phyloP scores from a whole-genome alignment of 2,329 filamentous ascomycete species.

The Sordariomycetes sp. region DNA sequence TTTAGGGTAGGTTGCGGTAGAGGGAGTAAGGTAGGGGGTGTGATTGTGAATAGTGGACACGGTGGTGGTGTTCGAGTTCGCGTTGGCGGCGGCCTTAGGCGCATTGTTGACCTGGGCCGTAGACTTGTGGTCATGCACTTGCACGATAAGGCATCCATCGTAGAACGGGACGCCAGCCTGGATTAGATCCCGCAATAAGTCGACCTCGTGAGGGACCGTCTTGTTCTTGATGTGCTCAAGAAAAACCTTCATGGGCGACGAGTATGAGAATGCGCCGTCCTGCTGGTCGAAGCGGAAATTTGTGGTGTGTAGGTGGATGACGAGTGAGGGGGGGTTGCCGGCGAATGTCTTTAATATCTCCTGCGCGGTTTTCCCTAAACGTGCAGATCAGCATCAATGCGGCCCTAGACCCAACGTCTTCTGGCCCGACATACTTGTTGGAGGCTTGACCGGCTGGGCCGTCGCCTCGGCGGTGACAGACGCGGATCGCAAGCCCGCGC shows the following conservation, averaged over 20 bases:
- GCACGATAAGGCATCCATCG: conserved; percentile 87
- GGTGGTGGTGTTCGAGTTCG: conserved; percentile 47
- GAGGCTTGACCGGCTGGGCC: conserved; percentile 25
- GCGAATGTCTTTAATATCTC: conserved; percentile 77
- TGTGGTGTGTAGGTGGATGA: conserved; percentile 71
- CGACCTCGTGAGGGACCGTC: conserved; percentile 85
- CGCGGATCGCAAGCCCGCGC: conserved; percentile 32
- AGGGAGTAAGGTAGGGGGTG: conserved; percentile 81
- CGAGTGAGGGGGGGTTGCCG: conserved; percentile 65
- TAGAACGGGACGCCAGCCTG: conserved; percentile 69
- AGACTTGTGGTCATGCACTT: conserved; percentile 79
- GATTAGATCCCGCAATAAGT: conserved; percentile 69
- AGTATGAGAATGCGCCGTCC: conserved; percentile 83
- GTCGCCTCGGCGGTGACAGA: conserved; percentile 30
- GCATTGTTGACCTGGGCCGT: conserved; percentile 46
- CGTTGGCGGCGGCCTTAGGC: conserved; percentile 32
- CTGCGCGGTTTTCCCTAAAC: conserved; percentile 53
- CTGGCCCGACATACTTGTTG: conserved; percentile 27
- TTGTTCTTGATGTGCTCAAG: conserved; percentile 64
- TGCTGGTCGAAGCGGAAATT: conserved; percentile 92
- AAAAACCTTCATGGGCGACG: conserved; percentile 75
- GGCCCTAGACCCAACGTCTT: background rate
- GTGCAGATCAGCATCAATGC: background rate
- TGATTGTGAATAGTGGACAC: conserved; percentile 87
- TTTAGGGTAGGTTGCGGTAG: conserved; percentile 64